These are phyloP conservation scores for Thalassiosira ordinaria DNA, from an alignment of 352 stramenopile species.

Conservation along the genomic window DNA sequence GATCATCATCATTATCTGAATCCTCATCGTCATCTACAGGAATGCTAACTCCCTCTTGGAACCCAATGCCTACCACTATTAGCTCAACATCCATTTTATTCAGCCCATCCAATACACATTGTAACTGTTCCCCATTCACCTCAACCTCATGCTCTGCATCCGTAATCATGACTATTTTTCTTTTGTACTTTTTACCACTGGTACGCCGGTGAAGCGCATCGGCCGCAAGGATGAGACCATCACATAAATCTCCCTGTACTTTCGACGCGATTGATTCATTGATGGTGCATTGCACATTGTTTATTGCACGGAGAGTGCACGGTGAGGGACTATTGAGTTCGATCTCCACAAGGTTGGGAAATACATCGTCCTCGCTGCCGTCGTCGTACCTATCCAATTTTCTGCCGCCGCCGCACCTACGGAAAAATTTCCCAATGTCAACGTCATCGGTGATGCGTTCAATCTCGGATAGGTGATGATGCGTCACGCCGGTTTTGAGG, in stretches of 20 bases:
- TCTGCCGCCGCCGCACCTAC: neutral
- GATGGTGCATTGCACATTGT: constrained; percentile 43
- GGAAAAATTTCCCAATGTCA: constrained; percentile 36
- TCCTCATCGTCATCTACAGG: constrained; percentile 15
- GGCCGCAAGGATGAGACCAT: constrained; percentile 74
- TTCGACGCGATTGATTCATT: constrained; percentile 18
- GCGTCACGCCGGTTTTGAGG: constrained; percentile 61
- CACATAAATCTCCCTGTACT: constrained; percentile 64
- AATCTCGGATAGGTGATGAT: constrained; percentile 59
- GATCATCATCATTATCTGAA: constrained; percentile 22
- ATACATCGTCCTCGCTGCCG: constrained; percentile 39
- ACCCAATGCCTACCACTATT: constrained; percentile 74
- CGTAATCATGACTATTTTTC: constrained; percentile 76
- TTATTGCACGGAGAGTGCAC: constrained; percentile 56
- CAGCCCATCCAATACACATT: constrained; percentile 66
- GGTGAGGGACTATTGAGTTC: constrained; percentile 52
- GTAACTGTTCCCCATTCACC: constrained; percentile 56
- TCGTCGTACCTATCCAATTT: constrained; percentile 3
- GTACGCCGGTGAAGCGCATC: constrained; percentile 67
- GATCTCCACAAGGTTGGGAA: constrained; percentile 74
- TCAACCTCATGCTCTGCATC: constrained; percentile 73
- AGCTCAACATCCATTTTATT: constrained; percentile 68
- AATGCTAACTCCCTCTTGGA: constrained; percentile 40
- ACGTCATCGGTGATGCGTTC: constrained; percentile 27
- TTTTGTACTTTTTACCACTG: constrained; percentile 63